These are phyloP conservation scores for Plasmodium gonderi DNA, from an alignment of 169 alveolate genomes.

Conservation along the genomic window DNA sequence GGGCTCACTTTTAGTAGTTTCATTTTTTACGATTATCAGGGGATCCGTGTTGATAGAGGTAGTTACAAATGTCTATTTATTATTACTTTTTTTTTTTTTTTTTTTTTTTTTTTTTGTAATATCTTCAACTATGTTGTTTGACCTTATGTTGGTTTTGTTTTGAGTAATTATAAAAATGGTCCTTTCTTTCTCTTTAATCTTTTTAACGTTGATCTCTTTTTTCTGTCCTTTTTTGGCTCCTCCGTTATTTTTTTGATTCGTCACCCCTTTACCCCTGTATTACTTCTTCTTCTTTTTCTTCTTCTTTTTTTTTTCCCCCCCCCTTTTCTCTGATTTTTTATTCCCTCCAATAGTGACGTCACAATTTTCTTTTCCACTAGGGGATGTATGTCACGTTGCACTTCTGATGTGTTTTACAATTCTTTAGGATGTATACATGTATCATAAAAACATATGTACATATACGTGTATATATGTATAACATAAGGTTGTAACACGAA, in stretches of 20 bases:
- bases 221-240: background rate
- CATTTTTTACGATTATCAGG: constrained; percentile 23
- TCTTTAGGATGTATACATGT: background rate
- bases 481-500: background rate
- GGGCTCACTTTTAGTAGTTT: constrained; percentile 86
- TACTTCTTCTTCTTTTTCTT: background rate
- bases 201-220: background rate
- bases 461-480: background rate
- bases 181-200: background rate
- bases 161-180: background rate
- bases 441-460: background rate
- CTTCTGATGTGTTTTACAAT: background rate
- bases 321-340: background rate
- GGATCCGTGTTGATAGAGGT: background rate
- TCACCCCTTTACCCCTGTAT: background rate
- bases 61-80: background rate
- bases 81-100: background rate
- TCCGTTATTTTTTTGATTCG: background rate
- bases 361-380: background rate
- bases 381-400: background rate
- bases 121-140: background rate
- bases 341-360: background rate
- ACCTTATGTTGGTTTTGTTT: background rate
- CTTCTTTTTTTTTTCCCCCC: background rate
- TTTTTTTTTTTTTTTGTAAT: background rate